phyloP scores from a whole-genome alignment of 2,329 filamentous ascomycete genomes.

The Colletotrichum spaethianum region DNA sequence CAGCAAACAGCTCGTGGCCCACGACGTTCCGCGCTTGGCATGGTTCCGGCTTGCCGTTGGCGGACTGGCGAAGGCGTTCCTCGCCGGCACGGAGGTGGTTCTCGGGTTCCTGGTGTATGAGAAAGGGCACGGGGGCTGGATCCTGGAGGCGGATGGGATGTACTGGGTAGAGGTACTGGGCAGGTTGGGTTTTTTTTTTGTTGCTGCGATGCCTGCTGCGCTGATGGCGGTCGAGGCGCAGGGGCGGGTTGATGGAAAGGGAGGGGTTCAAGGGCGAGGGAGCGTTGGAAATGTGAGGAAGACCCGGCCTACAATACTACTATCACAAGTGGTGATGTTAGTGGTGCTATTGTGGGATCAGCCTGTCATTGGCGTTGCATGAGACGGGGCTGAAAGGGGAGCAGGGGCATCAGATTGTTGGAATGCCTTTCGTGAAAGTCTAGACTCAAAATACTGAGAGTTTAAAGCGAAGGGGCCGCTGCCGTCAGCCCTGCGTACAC shows the following conservation, averaged over 20 bases:
- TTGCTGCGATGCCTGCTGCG: conserved; percentile 24
- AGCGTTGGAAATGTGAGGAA: background rate
- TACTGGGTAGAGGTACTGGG: background rate
- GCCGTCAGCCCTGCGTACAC: background rate
- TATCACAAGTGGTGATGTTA: background rate
- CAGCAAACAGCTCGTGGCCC: conserved; percentile 12
- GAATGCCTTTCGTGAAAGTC: background rate
- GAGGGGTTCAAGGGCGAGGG: background rate
- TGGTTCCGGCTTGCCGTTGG: conserved; percentile 36
- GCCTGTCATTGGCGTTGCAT: background rate
- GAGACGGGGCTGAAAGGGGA: background rate
- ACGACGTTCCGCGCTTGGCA: conserved; percentile 36
- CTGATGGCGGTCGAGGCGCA: conserved; percentile 16
- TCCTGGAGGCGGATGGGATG: conserved; percentile 14
- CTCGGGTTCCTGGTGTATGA: conserved; percentile 3
- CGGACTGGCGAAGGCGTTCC: conserved; percentile 20
- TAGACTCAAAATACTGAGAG: background rate
- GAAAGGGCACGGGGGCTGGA: conserved; percentile 1
- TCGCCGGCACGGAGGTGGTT: conserved; percentile 2
- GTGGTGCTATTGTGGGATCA: background rate
- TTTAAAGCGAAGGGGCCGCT: background rate
- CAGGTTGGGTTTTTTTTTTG: conserved; percentile 3
- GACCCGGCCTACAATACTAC: background rate
- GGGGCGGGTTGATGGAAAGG: background rate
- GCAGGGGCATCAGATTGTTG: background rate